Percentiles rank a stretch among this genome's conserved stretches.
Conservation (phyloP, 768 basidiomycete species). For the Serpula lacrymans region DNA sequence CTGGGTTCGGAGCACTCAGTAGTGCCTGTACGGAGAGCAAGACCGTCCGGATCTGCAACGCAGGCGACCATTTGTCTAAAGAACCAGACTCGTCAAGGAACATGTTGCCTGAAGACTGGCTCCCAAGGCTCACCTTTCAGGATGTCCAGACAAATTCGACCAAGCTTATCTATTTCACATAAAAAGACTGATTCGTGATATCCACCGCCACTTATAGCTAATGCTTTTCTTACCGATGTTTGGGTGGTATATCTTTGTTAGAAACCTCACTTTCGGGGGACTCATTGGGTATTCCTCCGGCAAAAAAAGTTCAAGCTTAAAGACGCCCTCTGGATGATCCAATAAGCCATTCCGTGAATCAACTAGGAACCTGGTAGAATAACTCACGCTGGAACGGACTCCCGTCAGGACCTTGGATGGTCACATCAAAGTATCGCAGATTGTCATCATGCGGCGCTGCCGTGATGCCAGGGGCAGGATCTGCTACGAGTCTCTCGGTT, state of each 20-base stretch:
- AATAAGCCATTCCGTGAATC: slow-evolving; percentile 4
- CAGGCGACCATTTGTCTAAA: slow-evolving; percentile 98
- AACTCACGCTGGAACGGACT: slow-evolving; percentile 86
- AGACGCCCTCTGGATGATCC: slow-evolving; percentile 68
- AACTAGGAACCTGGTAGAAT: slow-evolving; percentile 15
- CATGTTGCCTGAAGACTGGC: background rate
- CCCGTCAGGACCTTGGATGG: slow-evolving; percentile 90
- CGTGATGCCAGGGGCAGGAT: slow-evolving; percentile 97
- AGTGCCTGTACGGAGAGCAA: slow-evolving; percentile 96
- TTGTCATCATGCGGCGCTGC: slow-evolving; percentile 96
- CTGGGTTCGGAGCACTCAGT: slow-evolving; percentile 93
- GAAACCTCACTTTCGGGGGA: slow-evolving; percentile 95
- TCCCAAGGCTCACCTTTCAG: slow-evolving; percentile 68
- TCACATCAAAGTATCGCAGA: slow-evolving; percentile 96
- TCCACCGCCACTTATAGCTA: slow-evolving; percentile 6
- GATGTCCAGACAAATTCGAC: slow-evolving; percentile 97
- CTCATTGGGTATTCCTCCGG: slow-evolving; percentile 99
- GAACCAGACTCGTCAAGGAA: background rate
- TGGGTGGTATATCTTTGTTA: slow-evolving; percentile 98
- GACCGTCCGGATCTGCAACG: slow-evolving; percentile 97
- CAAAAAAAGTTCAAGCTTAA: slow-evolving; percentile 95
- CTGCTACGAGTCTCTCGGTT: slow-evolving; percentile 93
- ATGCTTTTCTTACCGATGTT: slow-evolving; percentile 79
- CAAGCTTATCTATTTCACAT: slow-evolving; percentile 81
- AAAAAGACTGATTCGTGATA: slow-evolving; percentile 1